Evolutionary conservation across 495 filamentous ascomycete genomes (phyloP), one percentile per base, ranked within the genome.

Genomic region (Trichoderma reesei): DNA sequence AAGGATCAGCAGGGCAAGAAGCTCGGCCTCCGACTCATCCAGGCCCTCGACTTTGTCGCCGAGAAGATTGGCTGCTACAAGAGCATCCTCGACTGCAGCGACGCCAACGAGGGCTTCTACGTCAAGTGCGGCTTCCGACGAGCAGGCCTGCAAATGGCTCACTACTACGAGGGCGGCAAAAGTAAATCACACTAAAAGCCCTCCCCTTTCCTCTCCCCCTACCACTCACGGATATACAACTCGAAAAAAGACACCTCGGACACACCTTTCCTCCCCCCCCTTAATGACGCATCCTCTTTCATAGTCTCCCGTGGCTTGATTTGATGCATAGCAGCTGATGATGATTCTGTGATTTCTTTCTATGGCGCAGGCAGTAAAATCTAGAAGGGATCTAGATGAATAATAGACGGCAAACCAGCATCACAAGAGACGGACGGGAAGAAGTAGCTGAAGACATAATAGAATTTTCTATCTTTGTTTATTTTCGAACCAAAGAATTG

Each of bases 1-100:
- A 89, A 91, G 75, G 87, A 91, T 64, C 92, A 97, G 75, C 94
- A 98, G 75, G 94, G 94, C 63, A 97, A 96, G 83, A 96, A 96
- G 76, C 80, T 98, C 44, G 94, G 94, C 3, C 77, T 96, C 72
- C 84, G 89, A 65, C 87, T 98, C 63, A 98, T 98, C 68, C 89
- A 98, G 80, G 90, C 94, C 4, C 82, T 98, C 70, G 94, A 98
- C 77, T 87, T 82, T 74, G 86, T 97, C 64, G 90, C 90, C 63
- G 83, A 87, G 69, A 82, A 90, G 69, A 87, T 91, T 60, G 92
- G 91, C 33, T 96, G 91, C 77, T 97, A 96, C 75, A 97, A 96
- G 85, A 89, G 88, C 71, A 79, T 85, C 68, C 74, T 79, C 64
- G 81, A 83, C 71, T 83, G 80, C 71, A 80, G 76, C 72, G 80